Conservation (phyloP, 164 flowering plant species). For the Vitis rupestris region DNA sequence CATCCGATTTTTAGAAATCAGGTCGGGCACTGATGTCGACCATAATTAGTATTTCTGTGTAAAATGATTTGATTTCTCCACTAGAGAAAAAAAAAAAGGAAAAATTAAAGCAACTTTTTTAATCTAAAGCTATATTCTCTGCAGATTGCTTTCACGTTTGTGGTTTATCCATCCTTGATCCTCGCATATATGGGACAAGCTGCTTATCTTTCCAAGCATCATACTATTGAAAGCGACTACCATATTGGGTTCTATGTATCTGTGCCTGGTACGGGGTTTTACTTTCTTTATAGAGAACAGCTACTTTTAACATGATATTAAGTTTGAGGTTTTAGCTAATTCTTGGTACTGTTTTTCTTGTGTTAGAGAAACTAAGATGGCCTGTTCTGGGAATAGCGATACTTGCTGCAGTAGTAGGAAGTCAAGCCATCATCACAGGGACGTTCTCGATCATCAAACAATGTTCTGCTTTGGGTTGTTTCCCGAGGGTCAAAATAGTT, state of each 20-base stretch:
- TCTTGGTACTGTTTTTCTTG: neutral
- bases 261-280: slow-evolving; percentile 60
- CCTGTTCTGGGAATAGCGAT: slow-evolving; percentile 10
- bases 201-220: slow-evolving; percentile 79
- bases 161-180: slow-evolving; percentile 76
- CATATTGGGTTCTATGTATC: slow-evolving; percentile 68
- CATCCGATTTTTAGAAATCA: too few species aligned
- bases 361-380: slow-evolving; percentile 6
- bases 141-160: slow-evolving; percentile 73
- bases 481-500: slow-evolving; percentile 4
- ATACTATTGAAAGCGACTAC: slow-evolving; percentile 37
- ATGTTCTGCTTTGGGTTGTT: slow-evolving; percentile 5
- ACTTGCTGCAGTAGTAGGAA: slow-evolving; percentile 15
- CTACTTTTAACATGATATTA: neutral
- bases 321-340: neutral
- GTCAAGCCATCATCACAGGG: slow-evolving; percentile 15
- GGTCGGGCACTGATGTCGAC: too few species aligned
- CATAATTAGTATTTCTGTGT: too few species aligned
- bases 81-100: too few species aligned
- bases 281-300: neutral
- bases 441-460: neutral
- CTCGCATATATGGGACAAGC: slow-evolving; percentile 94
- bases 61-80: too few species aligned
- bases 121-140: slow-evolving; percentile 7
- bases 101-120: neutral